A percentile compares a stretch with the other conserved stretches of the same genome.
Evolutionary conservation across 1,139 yeast species (phyloP).

Genomic region (Yamadazyma taylorii): DNA sequence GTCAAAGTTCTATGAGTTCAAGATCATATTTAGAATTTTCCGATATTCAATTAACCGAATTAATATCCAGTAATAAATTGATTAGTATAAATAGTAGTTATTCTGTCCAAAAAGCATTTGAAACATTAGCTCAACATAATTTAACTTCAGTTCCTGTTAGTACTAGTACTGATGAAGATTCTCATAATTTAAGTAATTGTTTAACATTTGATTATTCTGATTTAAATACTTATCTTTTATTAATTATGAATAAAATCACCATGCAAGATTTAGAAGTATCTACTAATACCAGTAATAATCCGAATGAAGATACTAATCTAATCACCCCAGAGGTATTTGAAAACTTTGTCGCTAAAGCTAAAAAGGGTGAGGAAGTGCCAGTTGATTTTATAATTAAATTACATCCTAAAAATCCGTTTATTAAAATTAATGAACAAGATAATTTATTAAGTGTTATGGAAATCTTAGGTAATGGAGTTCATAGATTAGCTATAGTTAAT

Average conservation of each 20-base stretch:
- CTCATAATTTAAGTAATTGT: slow-evolving; percentile 57
- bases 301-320: slow-evolving; percentile 20
- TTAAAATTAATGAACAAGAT: slow-evolving; percentile 68
- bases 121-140: slow-evolving; percentile 65
- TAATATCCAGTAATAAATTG: slow-evolving; percentile 78
- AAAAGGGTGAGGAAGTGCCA: slow-evolving; percentile 71
- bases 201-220: slow-evolving; percentile 90
- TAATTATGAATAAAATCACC: slow-evolving; percentile 67
- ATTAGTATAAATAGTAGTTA: slow-evolving; percentile 60
- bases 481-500: slow-evolving; percentile 81
- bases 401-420: slow-evolving; percentile 85
- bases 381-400: slow-evolving; percentile 75
- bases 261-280: slow-evolving; percentile 34
- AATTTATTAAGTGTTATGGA: slow-evolving; percentile 75
- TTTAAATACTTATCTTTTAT: slow-evolving; percentile 75
- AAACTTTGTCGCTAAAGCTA: slow-evolving; percentile 39
- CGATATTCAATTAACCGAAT: slow-evolving; percentile 65
- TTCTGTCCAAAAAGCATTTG: slow-evolving; percentile 86
- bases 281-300: neutral
- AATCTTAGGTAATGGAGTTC: slow-evolving; percentile 87
- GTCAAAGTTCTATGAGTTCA: slow-evolving; percentile 44
- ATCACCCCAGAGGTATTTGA: slow-evolving; percentile 24
- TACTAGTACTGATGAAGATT: slow-evolving; percentile 33
- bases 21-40: slow-evolving; percentile 62
- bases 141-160: slow-evolving; percentile 83